Conservation (phyloP, 495 filamentous ascomycete genomes). For the Penicillium bialowiezense region DNA sequence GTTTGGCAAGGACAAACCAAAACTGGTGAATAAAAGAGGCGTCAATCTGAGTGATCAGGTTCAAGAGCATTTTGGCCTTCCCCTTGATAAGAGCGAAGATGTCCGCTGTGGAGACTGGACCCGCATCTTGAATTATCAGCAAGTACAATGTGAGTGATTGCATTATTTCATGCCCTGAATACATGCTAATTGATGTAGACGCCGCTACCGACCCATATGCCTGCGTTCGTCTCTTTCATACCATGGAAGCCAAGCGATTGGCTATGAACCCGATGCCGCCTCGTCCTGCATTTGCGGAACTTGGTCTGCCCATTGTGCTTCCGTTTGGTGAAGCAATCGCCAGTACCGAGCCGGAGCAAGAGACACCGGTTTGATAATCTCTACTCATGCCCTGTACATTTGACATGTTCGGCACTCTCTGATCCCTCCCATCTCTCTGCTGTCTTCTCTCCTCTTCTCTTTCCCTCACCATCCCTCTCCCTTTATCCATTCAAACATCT, state of each 20-base stretch:
- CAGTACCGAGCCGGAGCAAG: slow-evolving; percentile 7
- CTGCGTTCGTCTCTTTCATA: slow-evolving; percentile 66
- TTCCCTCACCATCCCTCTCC: too few species aligned
- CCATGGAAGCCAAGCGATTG: slow-evolving; percentile 63
- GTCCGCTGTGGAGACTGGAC: slow-evolving; percentile 75
- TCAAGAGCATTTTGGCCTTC: slow-evolving; percentile 68
- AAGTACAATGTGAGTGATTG: slow-evolving; percentile 65
- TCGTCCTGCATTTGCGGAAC: slow-evolving; percentile 63
- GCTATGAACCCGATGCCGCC: slow-evolving; percentile 67
- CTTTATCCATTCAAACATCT: too few species aligned
- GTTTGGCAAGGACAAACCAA: slow-evolving; percentile 48
- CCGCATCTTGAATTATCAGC: slow-evolving; percentile 53
- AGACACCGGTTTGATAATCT: slow-evolving; percentile 1
- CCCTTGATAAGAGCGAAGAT: slow-evolving; percentile 65
- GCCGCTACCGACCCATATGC: slow-evolving; percentile 84
- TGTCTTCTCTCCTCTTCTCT: too few species aligned
- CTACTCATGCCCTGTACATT: too few species aligned
- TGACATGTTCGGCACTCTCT: too few species aligned
- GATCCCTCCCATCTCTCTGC: too few species aligned
- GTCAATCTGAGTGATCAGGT: slow-evolving; percentile 68
- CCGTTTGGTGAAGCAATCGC: slow-evolving; percentile 6
- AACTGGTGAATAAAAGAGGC: slow-evolving; percentile 60
- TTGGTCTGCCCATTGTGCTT: slow-evolving; percentile 54
- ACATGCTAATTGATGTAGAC: slow-evolving; percentile 43
- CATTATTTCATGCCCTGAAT: not conserved